Evolutionary conservation across 2,329 filamentous ascomycete species (phyloP), one percentile per base, ranked within the genome.

Genomic region (Chrysosporium queenslandicum): DNA sequence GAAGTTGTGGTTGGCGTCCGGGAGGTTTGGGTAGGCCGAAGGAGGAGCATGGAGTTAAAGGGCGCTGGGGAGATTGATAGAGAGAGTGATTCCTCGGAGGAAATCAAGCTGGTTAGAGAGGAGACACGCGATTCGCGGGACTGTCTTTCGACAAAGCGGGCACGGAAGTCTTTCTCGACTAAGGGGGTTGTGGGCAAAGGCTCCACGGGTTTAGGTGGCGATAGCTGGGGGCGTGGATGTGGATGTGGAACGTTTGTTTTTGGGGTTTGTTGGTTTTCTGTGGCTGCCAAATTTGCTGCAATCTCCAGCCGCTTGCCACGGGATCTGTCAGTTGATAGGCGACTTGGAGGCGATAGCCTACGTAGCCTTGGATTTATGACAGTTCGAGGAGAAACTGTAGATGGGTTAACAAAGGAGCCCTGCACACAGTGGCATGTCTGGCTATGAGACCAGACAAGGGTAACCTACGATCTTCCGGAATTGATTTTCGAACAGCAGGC

Each of bases 161-260:
- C 55, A 2, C 69, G 66, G 53, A 72, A 72, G 43, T 65, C 62
- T 27, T 61, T 65, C 14, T 67, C 63, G 9, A 71, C 67, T 2
- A 72, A 61, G n/a, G 61, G 55, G 20, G 43, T 42, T 5, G 46
- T 47, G 5, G 54, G 46, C 4, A 40, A 21, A 16, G 51, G 50
- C 14, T 45, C 29, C n/a, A 16, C 21, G n/a, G 49, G 21, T n/a
- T 42, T 50, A 7, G 16, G 37, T 37, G 8, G 21, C 21, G 29
- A 18, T 7, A 20, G 30, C 36, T 46, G 20, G 4, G 46, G 30
- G 29, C 25, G 45, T 39, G 40, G 14, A 41, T 20, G 23, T 23
- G 49, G 18, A 30, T 45, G 45, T 50, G 32, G 18, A 34, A 37
- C n/a, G 16, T 23, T 46, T 21, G 50, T 36, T 16, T 36, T 53